Conservation (phyloP, 1,139 yeast species). For the Wickerhamiella infanticola region DNA sequence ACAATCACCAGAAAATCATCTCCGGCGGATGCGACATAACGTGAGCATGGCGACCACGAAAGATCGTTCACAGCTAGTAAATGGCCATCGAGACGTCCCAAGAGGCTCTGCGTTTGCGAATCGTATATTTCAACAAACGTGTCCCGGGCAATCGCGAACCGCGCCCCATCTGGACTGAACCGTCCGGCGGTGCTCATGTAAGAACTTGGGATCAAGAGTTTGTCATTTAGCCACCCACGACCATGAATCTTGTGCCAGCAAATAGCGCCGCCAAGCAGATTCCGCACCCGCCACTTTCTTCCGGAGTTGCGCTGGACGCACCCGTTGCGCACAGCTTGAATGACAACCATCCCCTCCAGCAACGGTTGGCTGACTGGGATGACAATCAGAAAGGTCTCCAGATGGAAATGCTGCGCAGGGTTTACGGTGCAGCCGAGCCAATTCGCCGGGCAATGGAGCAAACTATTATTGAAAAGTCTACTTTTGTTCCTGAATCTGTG, state of each 20-base stretch:
- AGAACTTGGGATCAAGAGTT: not conserved
- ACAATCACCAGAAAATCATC: slow-evolving; percentile 73
- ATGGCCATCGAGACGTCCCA: slow-evolving; percentile 39
- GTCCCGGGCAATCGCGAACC: slow-evolving; percentile 39
- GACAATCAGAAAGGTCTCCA: slow-evolving; percentile 52
- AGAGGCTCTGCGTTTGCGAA: slow-evolving; percentile 20
- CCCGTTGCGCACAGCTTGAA: slow-evolving; percentile 44
- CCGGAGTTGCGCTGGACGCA: not conserved
- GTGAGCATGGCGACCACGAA: slow-evolving; percentile 63
- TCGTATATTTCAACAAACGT: slow-evolving; percentile 28
- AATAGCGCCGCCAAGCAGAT: not conserved
- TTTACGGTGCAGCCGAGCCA: slow-evolving; percentile 90
- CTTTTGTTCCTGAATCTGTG: slow-evolving; percentile 52
- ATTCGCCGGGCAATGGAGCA: slow-evolving; percentile 81
- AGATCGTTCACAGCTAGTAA: slow-evolving; percentile 53
- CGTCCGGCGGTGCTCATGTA: slow-evolving; percentile 23
- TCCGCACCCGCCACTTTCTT: not conserved
- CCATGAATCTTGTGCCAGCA: slow-evolving; percentile 5
- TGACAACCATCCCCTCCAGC: slow-evolving; percentile 77
- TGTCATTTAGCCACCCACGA: not conserved
- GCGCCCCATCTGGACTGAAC: slow-evolving; percentile 42
- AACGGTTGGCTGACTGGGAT: slow-evolving; percentile 67
- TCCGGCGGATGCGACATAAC: slow-evolving; percentile 64
- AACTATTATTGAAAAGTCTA: slow-evolving; percentile 55
- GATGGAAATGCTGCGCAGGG: slow-evolving; percentile 63